A percentile compares a stretch with the other conserved stretches of the same genome.
phyloP scores from a whole-genome alignment of 2,329 filamentous ascomycete genomes.

The Orbilia blumenaviensis region DNA sequence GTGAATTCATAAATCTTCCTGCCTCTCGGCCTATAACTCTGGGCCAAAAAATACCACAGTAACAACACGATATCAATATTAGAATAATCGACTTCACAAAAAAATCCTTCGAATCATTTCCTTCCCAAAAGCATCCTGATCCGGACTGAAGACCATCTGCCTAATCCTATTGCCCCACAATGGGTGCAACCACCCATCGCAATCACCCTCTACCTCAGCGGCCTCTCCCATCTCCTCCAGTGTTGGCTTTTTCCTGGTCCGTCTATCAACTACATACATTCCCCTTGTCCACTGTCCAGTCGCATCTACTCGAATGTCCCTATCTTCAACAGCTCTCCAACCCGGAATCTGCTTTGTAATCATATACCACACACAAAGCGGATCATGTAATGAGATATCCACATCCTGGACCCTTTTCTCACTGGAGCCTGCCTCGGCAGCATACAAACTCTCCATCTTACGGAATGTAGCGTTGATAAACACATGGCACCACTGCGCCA shows the following conservation, averaged over 20 bases:
- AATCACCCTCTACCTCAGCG: slow-evolving; percentile 73
- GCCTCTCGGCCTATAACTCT: not conserved
- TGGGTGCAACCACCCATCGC: slow-evolving; percentile 77
- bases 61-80: not conserved
- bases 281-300: slow-evolving; percentile 93
- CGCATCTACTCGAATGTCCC: slow-evolving; percentile 91
- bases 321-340: slow-evolving; percentile 70
- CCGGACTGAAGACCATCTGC: slow-evolving; percentile 69
- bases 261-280: slow-evolving; percentile 84
- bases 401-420: slow-evolving; percentile 57
- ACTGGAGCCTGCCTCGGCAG: slow-evolving; percentile 64
- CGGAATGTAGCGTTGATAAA: slow-evolving; percentile 76
- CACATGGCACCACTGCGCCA: slow-evolving; percentile 76
- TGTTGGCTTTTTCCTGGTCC: slow-evolving; percentile 63
- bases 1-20: too few relatives aligned
- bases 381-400: slow-evolving; percentile 77
- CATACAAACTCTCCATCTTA: slow-evolving; percentile 72
- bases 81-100: not conserved
- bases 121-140: slow-evolving; percentile 48
- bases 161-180: slow-evolving; percentile 81
- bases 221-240: slow-evolving; percentile 64
- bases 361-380: slow-evolving; percentile 70
- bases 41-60: too few relatives aligned
- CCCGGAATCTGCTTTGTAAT: slow-evolving; percentile 21
- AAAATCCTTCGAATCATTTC: slow-evolving; percentile 56